These are phyloP conservation scores for Chaetomium tenue DNA, from an alignment of 495 filamentous ascomycete genomes.

Conservation along the genomic window DNA sequence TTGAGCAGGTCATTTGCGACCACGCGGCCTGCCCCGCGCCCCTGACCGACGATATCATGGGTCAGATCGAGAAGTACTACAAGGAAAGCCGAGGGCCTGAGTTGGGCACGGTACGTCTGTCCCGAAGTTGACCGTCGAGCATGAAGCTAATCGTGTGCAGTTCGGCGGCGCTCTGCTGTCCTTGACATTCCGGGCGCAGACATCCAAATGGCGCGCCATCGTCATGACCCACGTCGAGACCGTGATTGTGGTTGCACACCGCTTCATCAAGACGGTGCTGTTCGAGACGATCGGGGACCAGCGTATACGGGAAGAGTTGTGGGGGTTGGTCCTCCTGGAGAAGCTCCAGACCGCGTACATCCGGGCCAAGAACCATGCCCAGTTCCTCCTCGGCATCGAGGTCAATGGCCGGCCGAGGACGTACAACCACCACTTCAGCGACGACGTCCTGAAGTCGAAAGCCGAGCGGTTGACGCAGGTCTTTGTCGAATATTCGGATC, in stretches of 20 bases:
- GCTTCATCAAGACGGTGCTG: constrained; percentile 47
- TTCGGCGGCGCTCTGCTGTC: constrained; percentile 45
- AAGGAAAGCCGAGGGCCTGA: constrained; percentile 35
- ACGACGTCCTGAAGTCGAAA: constrained; percentile 45
- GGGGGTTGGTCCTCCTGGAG: constrained; percentile 43
- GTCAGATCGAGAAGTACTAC: constrained; percentile 31
- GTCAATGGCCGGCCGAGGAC: constrained; percentile 47
- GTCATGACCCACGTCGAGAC: constrained; percentile 45
- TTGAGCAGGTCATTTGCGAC: constrained; percentile 27
- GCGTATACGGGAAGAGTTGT: constrained; percentile 40
- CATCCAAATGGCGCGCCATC: constrained; percentile 45
- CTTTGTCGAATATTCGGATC: constrained; percentile 16
- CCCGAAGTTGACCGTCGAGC: background rate
- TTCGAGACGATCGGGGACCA: constrained; percentile 42
- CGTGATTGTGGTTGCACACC: constrained; percentile 47
- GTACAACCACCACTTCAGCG: constrained; percentile 54
- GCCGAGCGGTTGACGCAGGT: constrained; percentile 24
- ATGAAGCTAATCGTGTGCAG: background rate
- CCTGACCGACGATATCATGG: constrained; percentile 24
- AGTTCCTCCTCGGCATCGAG: constrained; percentile 53
- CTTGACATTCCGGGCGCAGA: constrained; percentile 52
- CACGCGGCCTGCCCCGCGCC: background rate
- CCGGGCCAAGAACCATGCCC: constrained; percentile 43
- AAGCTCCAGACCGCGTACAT: constrained; percentile 46
- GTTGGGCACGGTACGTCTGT: constrained; percentile 33